Percentiles rank a stretch among this genome's conserved stretches.
Conservation (phyloP, 2,329 filamentous ascomycete genomes). For the Mariannaea sp. region DNA sequence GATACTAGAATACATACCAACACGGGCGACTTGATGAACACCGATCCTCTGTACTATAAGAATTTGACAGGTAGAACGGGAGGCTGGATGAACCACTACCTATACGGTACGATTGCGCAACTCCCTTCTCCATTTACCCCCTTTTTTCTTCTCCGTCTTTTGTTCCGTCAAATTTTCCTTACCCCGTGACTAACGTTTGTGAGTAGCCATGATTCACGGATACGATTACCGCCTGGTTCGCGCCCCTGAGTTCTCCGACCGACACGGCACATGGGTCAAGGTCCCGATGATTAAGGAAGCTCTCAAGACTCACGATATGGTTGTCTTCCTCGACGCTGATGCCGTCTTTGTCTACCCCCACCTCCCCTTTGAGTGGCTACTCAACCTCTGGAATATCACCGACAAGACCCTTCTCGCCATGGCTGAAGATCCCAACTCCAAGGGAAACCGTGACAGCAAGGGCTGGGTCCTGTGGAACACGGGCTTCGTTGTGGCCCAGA, state of each 20-base stretch:
- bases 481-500: conserved; percentile 30
- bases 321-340: conserved; percentile 53
- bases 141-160: no score
- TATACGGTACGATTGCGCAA: conserved; percentile 22
- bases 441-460: conserved; percentile 43
- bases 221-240: conserved; percentile 55
- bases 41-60: conserved; percentile 16
- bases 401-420: conserved; percentile 49
- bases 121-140: not conserved
- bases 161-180: not conserved
- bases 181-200: not conserved
- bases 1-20: conserved; percentile 22
- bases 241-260: conserved; percentile 46
- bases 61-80: conserved; percentile 28
- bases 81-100: conserved; percentile 31
- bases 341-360: conserved; percentile 48
- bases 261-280: conserved; percentile 53
- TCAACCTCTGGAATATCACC: conserved; percentile 52
- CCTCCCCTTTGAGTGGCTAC: conserved; percentile 53
- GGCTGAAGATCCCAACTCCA: conserved; percentile 49
- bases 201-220: conserved; percentile 49
- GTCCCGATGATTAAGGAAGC: conserved; percentile 46
- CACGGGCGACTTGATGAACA: conserved; percentile 24
- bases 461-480: conserved; percentile 34
- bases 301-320: conserved; percentile 46